These are phyloP conservation scores for Favolaschia claudopus DNA, from an alignment of 768 basidiomycete genomes.

Conservation along the genomic window DNA sequence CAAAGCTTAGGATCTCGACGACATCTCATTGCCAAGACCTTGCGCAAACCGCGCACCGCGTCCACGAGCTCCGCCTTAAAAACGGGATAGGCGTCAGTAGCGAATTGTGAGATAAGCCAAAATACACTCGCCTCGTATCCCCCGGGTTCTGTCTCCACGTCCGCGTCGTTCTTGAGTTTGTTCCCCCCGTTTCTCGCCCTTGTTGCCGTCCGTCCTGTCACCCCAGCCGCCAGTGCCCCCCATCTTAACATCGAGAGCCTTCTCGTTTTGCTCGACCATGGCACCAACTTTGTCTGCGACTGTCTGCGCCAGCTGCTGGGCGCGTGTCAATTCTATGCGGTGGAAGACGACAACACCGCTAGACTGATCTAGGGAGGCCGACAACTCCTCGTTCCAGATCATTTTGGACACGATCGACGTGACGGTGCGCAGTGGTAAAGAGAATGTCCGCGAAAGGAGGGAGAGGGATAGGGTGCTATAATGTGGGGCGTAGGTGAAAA, in stretches of 20 bases:
- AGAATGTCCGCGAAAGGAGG: conserved; percentile 88
- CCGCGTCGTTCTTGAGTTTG: conserved; percentile 81
- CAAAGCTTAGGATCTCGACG: conserved; percentile 46
- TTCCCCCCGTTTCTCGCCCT: conserved; percentile 83
- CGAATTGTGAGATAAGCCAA: conserved; percentile 7
- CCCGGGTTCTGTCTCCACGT: conserved; percentile 73
- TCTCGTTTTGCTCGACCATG: conserved; percentile 94
- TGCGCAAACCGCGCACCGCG: conserved; percentile 85
- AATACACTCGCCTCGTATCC: conserved; percentile 68
- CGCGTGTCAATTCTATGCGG: conserved; percentile 84
- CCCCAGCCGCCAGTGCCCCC: conserved; percentile 71
- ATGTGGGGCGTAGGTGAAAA: conserved; percentile 96
- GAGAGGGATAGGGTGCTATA: conserved; percentile 92
- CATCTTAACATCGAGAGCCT: conserved; percentile 84
- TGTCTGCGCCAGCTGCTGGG: conserved; percentile 89
- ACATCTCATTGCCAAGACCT: conserved; percentile 84
- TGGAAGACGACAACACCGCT: conserved; percentile 93
- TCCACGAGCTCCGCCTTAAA: conserved; percentile 68
- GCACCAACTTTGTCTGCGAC: conserved; percentile 87
- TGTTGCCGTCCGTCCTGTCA: conserved; percentile 71
- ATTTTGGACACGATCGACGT: conserved; percentile 95
- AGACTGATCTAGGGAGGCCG: conserved; percentile 92
- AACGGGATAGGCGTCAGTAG: background rate
- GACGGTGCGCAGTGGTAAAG: conserved; percentile 79
- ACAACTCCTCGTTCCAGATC: conserved; percentile 97